Evolutionary conservation across 2,329 filamentous ascomycete species (phyloP).

Genomic region (Colletotrichum magnum): DNA sequence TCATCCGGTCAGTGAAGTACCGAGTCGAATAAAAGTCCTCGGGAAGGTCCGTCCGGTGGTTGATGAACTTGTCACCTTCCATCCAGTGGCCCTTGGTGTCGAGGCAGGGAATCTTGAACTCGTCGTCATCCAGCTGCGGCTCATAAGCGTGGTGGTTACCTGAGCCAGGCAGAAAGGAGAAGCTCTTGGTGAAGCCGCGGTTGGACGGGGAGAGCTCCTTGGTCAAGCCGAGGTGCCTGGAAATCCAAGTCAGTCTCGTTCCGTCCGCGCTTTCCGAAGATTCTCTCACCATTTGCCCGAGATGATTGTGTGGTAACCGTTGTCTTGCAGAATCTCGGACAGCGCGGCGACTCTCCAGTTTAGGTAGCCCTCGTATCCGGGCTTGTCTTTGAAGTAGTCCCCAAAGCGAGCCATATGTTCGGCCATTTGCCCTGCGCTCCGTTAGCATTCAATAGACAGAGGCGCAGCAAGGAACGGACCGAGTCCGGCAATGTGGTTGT

Average conservation of each 20-base stretch:
- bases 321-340: conserved; percentile 47
- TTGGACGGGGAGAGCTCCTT: conserved; percentile 52
- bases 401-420: conserved; percentile 50
- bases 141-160: conserved; percentile 70
- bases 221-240: conserved; percentile 53
- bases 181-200: conserved; percentile 58
- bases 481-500: conserved; percentile 68
- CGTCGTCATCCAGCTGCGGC: conserved; percentile 49
- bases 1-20: conserved; percentile 58
- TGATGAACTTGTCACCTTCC: conserved; percentile 58
- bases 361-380: conserved; percentile 51
- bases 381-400: conserved; percentile 38
- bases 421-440: conserved; percentile 56
- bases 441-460: background rate
- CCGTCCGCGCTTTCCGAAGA: background rate
- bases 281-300: conserved; percentile 49
- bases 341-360: conserved; percentile 49
- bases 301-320: conserved; percentile 50
- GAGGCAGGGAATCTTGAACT: conserved; percentile 13
- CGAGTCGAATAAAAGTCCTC: conserved; percentile 61
- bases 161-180: conserved; percentile 57
- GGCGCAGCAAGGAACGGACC: conserved; percentile 47
- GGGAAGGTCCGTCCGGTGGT: conserved; percentile 51
- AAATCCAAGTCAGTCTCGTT: background rate
- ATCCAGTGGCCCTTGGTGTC: conserved; percentile 49